These are phyloP conservation scores for Roridomyces roridus DNA, from an alignment of 768 basidiomycete species.

Conservation along the genomic window DNA sequence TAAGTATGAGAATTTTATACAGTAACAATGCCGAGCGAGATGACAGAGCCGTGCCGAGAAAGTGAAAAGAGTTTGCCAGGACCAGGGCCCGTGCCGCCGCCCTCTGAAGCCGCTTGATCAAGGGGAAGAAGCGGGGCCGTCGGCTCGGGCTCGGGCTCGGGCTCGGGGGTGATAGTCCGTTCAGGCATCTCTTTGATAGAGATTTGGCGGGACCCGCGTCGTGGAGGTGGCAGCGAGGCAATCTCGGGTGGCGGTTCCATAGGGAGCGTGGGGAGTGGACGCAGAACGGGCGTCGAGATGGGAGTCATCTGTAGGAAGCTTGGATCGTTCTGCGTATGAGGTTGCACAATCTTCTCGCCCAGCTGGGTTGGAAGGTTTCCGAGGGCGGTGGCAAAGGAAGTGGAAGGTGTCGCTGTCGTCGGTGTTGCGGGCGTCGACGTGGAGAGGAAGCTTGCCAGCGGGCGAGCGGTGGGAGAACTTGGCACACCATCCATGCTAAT, in stretches of 20 bases:
- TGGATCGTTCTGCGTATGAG: conserved; percentile 51
- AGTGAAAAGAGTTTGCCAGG: conserved; percentile 45
- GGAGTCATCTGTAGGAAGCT: conserved; percentile 66
- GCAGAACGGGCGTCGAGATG: conserved; percentile 46
- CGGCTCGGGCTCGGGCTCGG: conserved; percentile 37
- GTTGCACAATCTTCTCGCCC: conserved; percentile 63
- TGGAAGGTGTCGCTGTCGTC: conserved; percentile 26
- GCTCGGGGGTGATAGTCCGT: conserved; percentile 4
- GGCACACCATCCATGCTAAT: background rate
- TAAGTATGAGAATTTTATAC: conserved; percentile 33
- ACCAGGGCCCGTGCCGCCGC: conserved; percentile 33
- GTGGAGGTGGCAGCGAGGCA: conserved; percentile 66
- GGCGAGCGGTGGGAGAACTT: background rate
- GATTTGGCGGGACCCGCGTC: conserved; percentile 60
- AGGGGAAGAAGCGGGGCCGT: conserved; percentile 10
- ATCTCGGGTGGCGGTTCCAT: conserved; percentile 36
- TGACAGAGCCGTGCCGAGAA: conserved; percentile 57
- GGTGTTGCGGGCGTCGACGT: conserved; percentile 35
- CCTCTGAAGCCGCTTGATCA: conserved; percentile 29
- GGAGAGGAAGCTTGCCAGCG: conserved; percentile 26
- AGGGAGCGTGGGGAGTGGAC: conserved; percentile 36
- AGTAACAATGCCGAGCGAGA: conserved; percentile 57
- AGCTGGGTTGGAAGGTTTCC: conserved; percentile 32
- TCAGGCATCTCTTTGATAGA: conserved; percentile 24
- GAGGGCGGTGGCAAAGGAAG: conserved; percentile 20